Conservation (phyloP, 352 stramenopile genomes). For the Phytophthora constricta region DNA sequence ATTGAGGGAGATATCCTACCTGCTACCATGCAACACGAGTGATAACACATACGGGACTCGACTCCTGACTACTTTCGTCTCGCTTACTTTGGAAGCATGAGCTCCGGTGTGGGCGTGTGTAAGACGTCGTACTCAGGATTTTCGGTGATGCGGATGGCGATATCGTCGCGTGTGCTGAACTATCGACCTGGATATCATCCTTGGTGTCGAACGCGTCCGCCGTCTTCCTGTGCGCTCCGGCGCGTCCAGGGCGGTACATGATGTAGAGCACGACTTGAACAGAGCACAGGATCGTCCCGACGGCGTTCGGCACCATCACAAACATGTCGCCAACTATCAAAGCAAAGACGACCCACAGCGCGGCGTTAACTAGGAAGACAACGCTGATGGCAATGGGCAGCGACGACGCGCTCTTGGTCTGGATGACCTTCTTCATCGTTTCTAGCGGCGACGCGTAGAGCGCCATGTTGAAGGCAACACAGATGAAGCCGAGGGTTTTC, state of each 20-base stretch:
- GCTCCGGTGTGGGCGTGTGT: too few relatives aligned
- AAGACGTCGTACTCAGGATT: conserved; percentile 19
- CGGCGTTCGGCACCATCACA: conserved; percentile 44
- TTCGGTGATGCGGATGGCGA: conserved; percentile 10
- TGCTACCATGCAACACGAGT: too few relatives aligned
- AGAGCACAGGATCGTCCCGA: conserved; percentile 39
- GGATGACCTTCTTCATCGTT: conserved; percentile 48
- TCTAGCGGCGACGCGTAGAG: conserved; percentile 57
- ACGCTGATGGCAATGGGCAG: conserved; percentile 53
- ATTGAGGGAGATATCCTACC: too few relatives aligned
- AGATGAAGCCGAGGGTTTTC: conserved; percentile 43
- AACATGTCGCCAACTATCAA: conserved; percentile 41
- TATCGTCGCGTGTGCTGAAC: conserved; percentile 8
- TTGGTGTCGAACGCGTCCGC: background rate
- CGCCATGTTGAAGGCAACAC: conserved; percentile 46
- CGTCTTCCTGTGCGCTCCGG: background rate
- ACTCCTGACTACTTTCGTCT: too few relatives aligned
- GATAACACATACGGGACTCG: too few relatives aligned
- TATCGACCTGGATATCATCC: background rate
- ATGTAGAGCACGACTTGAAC: conserved; percentile 54
- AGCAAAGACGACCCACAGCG: conserved; percentile 56
- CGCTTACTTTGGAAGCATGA: too few relatives aligned
- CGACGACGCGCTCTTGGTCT: conserved; percentile 45
- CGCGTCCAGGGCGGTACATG: conserved; percentile 35
- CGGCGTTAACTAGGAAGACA: conserved; percentile 47